Evolutionary conservation across 148 eudicot genomes (phyloP), one percentile per base, ranked within the genome.

Genomic region (Tetragonia tetragonoides): DNA sequence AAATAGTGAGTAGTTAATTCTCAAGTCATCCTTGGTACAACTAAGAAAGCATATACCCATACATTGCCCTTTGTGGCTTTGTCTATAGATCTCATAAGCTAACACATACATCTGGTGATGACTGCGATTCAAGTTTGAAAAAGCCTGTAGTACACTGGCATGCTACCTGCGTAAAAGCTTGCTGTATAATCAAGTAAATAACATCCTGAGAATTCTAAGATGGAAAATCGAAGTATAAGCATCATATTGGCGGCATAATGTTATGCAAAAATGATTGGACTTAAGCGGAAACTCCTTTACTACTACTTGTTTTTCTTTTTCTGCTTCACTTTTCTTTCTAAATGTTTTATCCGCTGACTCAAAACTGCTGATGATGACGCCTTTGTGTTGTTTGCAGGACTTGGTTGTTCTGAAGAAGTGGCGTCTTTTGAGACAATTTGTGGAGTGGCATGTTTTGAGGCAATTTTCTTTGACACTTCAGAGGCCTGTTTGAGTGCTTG

Each of bases 291-390:
- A 46, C 20, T 10, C n/a, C 10, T 67, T 89, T 81, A 88, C 75
- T 84, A 87, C 86, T 89, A 92, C 88, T 87, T 88, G 80, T 78
- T 83, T 85, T 88, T 89, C 91, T 88, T 95, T 74, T 82, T 91
- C 64, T 87, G 90, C 73, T 91, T 95, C 70, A 91, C 93, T 79
- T 95, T 84, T 80, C 84, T 86, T 79, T 93, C 99, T 68, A 92
- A 82, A 75, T 77, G 89, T 82, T 57, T 87, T 51, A 95, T 75
- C 83, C 96, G 89, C 71, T 87, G 93, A 74, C 84, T 90, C 14
- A 88, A 80, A 76, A 79, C 87, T 2, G 92, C 79, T 34, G 96
- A 83, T 20, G 90, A 69, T 9, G 97, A 64, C 44, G 81, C 38
- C 77, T 77, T 85, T 46, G 79, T 81, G 51, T 67, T 82, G 51